Base-by-base conservation (phyloP, 192 early-diverging fungal genomes). In the Entomortierella chlamydospora region DNA sequence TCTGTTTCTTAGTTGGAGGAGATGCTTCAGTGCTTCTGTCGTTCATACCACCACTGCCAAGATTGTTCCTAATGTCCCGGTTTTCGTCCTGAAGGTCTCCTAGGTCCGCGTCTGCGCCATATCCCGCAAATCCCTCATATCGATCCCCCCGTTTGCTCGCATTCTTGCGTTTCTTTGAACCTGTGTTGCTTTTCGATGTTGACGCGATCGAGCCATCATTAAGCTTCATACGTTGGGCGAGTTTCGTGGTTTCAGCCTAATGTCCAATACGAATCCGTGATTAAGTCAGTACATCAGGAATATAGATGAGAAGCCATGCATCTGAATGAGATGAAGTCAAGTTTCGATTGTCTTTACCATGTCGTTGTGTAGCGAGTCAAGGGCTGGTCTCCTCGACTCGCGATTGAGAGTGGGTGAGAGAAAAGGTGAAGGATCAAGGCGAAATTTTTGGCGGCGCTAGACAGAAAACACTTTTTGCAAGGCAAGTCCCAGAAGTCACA, bases 161-260 rank as follows among this genome's bases (percentile, higher is more conserved):
- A 9, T 31, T 23, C 29, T 68, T 76, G 52, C 65, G 57, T 42
- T 76, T 76, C 45, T 57, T 68, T 13, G 73, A 68, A 34, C 42
- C 45, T 42, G 42, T n/a, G n/a, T 25, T 49, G 30, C 17, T 13
- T 20, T 7, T 52, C 5, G 29, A 15, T 2, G 29, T 1, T 25
- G 56, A 30, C 0, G 25, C 51, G 1, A 61, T 2, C 12, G 57
- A 42, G 43, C 73, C 64, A 57, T 45, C 49, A 59, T 63, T 50
- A 42, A 20, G 37, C 49, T 76, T 76, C 73, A 76, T 76, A 23
- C 73, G 64, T 20, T 63, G 65, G 4, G 65, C 65, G 5, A 76
- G 50, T 26, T 68, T 76, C 25, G 43, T 34, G 9, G 33, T 13
- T 37, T 74, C 58, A 20, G 49, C 41, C 72, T 74, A 45, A 0